Base-by-base conservation (phyloP, 371 early-diverging fungal species). In the Apophysomyces sp. region DNA sequence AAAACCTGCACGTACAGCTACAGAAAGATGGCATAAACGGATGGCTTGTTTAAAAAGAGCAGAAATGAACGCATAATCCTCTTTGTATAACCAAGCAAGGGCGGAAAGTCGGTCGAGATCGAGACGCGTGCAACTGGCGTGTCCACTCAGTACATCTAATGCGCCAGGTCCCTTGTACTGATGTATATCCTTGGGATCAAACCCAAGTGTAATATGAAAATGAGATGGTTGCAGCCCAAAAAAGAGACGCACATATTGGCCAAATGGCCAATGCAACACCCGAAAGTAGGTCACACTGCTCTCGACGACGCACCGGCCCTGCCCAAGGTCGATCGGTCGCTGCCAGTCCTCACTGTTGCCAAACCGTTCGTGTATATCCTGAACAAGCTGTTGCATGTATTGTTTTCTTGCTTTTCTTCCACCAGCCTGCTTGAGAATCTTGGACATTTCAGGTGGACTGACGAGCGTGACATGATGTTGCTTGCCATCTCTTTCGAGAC, bases 231-330 rank as follows among this genome's bases (percentile, higher is more conserved):
- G 13, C 7, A 68, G 55, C n/a, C 62, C 58, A 6, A 68, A 34
- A 3, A 6, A 29, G n/a, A 24, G 51, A 6, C 68, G 60, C 16
- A 63, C 57, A 13, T n/a, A 24, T 32, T 63, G 58, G 15, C 68
- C 68, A 36, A 60, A 60, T 7, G 68, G 63, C 68, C 68, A 68
- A 27, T 63, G 63, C 30, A 68, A 11, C 1, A 68, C 68, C 24
- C 40, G 56, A 27, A 44, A 68, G 31, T 57, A 53, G 5, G 68
- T 58, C 13, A 59, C 57, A 5, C 36, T 28, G 16, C 36, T 31
- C 2, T 57, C 58, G 4, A 51, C 37, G 24, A 49, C 12, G 27
- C 62, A 59, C 6, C 56, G 44, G n/a, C 56, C 68, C 2, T 52
- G 27, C 2, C 68, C 68, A 13, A 68, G 63, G 27, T 63, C 68